Evolutionary conservation across 441 rosid species (phyloP), one percentile per base, ranked within the genome.

Genomic region (Jatropha podagrica): DNA sequence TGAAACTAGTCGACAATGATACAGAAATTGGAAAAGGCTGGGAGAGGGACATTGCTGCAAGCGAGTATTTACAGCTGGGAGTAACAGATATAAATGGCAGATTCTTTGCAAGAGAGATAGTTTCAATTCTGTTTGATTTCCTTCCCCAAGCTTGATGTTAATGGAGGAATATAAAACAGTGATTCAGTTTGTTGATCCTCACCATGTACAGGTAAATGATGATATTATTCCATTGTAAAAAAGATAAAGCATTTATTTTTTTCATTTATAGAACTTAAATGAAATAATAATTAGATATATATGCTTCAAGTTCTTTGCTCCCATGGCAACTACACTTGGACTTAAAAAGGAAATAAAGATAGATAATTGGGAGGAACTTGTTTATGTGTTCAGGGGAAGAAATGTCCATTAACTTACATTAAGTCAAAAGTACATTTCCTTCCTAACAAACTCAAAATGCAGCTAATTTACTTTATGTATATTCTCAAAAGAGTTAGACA

Each of bases 131-230:
- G 62, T 27, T 69, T 10, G 61, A 69, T 38, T 11, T 48, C 12
- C 23, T 60, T 51, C 26, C 10, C 46, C 62, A 6, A 11, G 46
- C 62, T 71, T 41, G 41, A 32, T 1, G 32, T 32, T 32, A 32
- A 17, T 20, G 74, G 51, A 41, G 49, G 12, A 13, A 40, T n/a
- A 42, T 32, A 32, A 32, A 32, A 32, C 32, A 1, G 32, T 32
- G 32, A 23, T 46, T 48, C 44, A 64, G 59, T 10, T 60, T 14
- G 18, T 55, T 56, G 44, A 27, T 46, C 68, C 46, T 61, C 68
- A 72, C 27, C 55, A 72, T 46, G 27, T 14, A 46, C 56, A 72
- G 42, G 56, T 72, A 26, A 61, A 61, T 46, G 11, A 41, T 26
- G 13, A 20, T 7, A 58, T 26, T 6, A 7, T 42, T 44, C 14